Conservation (phyloP, 805 yeast species). For the Yamadazyma tumulicola region DNA sequence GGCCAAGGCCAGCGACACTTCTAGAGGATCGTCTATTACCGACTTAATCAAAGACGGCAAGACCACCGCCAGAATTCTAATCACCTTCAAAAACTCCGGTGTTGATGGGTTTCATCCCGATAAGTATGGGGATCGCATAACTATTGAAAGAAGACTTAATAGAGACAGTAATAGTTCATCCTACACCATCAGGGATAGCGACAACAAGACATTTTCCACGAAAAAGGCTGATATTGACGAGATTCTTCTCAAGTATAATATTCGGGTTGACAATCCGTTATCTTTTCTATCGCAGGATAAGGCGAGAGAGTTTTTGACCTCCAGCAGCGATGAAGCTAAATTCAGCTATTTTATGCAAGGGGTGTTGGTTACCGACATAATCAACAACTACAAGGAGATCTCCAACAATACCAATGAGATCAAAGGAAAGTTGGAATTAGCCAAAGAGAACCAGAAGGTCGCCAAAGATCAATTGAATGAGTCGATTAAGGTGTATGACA, state of each 20-base stretch:
- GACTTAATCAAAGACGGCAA: conserved; percentile 76
- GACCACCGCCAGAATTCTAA: conserved; percentile 60
- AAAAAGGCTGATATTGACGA: conserved; percentile 65
- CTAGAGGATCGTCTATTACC: conserved; percentile 71
- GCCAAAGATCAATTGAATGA: conserved; percentile 28
- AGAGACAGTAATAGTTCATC: conserved; percentile 44
- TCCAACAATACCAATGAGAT: conserved; percentile 27
- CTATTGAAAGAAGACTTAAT: conserved; percentile 63
- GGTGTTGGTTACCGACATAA: conserved; percentile 66
- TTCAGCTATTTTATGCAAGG: conserved; percentile 79
- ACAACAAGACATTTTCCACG: conserved; percentile 48
- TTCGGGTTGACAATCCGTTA: conserved; percentile 86
- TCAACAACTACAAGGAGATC: conserved; percentile 44
- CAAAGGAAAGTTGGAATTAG: conserved; percentile 22
- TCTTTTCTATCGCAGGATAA: conserved; percentile 91
- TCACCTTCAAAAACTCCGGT: conserved; percentile 64
- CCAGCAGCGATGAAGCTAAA: conserved; percentile 67
- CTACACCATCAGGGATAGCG: conserved; percentile 53
- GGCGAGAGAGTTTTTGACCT: conserved; percentile 84
- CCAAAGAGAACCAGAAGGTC: conserved; percentile 21
- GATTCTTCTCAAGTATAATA: conserved; percentile 66
- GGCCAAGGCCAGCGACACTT: conserved; percentile 82
- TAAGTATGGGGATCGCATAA: conserved; percentile 64
- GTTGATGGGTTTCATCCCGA: conserved; percentile 62
- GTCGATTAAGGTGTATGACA: conserved; percentile 26